Conservation (phyloP, 371 early-diverging fungal species). For the Haplosporangium sp. region DNA sequence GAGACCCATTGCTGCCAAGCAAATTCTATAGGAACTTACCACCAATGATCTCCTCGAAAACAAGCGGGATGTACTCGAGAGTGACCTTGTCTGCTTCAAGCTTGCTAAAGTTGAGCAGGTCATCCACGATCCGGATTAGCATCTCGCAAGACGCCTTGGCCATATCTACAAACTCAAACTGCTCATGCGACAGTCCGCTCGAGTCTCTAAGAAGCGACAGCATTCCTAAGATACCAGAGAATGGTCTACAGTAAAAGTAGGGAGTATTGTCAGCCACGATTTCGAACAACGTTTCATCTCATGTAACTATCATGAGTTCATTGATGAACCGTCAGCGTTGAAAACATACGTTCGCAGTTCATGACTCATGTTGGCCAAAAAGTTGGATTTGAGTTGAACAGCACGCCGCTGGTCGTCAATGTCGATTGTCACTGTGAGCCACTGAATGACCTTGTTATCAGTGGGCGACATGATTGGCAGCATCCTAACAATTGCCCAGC, state of each 20-base stretch:
- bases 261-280: background rate
- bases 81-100: conserved; percentile 72
- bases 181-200: conserved; percentile 61
- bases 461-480: conserved; percentile 32
- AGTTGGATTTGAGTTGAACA: conserved; percentile 58
- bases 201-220: conserved; percentile 67
- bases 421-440: conserved; percentile 51
- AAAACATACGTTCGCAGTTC: conserved; percentile 47
- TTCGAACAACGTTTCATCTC: background rate
- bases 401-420: conserved; percentile 52
- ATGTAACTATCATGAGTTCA: no score
- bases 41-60: conserved; percentile 63
- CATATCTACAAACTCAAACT: conserved; percentile 67
- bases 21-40: conserved; percentile 8
- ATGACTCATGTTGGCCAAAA: conserved; percentile 69
- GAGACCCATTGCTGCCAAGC: no score
- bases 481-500: conserved; percentile 49
- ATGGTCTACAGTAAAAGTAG: conserved; percentile 55
- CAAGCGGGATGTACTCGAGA: conserved; percentile 60
- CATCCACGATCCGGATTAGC: conserved; percentile 69
- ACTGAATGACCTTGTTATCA: conserved; percentile 37
- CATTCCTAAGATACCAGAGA: conserved; percentile 71
- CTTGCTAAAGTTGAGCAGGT: conserved; percentile 72
- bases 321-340: no score
- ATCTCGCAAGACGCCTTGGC: conserved; percentile 71